Base-by-base conservation (phyloP, 495 filamentous ascomycete species). In the Hypoxylon crocopeplum region DNA sequence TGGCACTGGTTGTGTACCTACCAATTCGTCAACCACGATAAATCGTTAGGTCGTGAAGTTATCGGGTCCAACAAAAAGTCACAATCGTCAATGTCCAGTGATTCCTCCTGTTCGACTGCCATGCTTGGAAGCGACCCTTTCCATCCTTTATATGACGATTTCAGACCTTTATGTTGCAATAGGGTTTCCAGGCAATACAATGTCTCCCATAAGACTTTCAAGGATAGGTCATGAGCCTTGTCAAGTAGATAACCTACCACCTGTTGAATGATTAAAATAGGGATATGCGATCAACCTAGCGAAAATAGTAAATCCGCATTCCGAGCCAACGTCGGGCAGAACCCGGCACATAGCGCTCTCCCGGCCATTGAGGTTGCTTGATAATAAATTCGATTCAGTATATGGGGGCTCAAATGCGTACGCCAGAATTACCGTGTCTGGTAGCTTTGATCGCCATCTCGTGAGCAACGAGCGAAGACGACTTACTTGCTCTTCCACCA, bases 351-450 rank as follows among this genome's bases (percentile, higher is more conserved):
- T 62, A 8, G 44, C 49, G 17, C 59, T 49, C 40, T 84, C 82
- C 7, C 67, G 59, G 2, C 75, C 73, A 59, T 82, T 82, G 12
- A 83, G 49, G 5, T 58, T 60, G 11, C 55, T 54, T 10, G 73
- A 55, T 20, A 48, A 56, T 2, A 81, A 66, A 44, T 69, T 75
- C 10, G 69, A 67, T 12, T 68, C 48, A 0, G 79, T 72, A 56
- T 84, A 83, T 55, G 77, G 39, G 45, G 84, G 78, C 0, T 77
- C 72, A 7, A 83, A 66, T 12, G 67, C 27, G 61, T 78, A 80
- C 6, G 74, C 56, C n/a, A 76, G 30, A 8, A 15, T 44, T 4
- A 22, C 21, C 29, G 3, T 5, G 17, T 1, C 1, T 13, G 39
- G 32, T 15, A n/a, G n/a, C 7, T 19, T 45, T 8, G 42, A 19